Evolutionary conservation across 164 flowering plant species (phyloP), one percentile per base, ranked within the genome.

Genomic region (Macadamia tetraphylla): DNA sequence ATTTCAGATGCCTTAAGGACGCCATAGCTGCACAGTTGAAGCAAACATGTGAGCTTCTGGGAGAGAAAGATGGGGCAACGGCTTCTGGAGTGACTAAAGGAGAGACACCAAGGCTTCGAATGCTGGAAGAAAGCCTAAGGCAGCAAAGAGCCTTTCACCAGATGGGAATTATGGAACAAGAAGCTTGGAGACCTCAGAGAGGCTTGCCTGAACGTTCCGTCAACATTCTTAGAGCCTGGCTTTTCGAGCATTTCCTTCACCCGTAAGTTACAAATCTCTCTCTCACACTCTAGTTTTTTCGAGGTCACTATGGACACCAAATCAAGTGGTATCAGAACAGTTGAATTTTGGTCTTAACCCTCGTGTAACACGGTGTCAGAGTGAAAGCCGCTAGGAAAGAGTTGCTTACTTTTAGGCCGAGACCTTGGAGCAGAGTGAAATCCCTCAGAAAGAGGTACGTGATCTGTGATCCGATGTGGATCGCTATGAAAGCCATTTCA

Each of bases 101-200:
- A 13, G 99, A 95, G 76, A 95, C 99, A 0, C 99, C 99, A 11
- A 78, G 99, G 79, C 84, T 95, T 1, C 81, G 77, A 66, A 15
- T 92, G 72, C 78, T 95, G 4, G 99, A 95, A 51, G 98, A 95
- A 73, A 95, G 94, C 74, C 68, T 90, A 11, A 83, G 99, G 35
- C 98, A 92, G 60, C 99, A 95, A 66, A 76, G 95, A 51, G 88
- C 91, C 0, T 89, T 95, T 60, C 90, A 89, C 14, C 98, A 91
- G 72, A 89, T 92, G 85, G 97, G 96, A 0, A 88, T 91, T 88
- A 86, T 90, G 87, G 99, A 95, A 29, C 96, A 88, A 76, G 99
- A 95, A 75, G 90, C 99, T 13, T 95, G 99, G 99, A 81, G 98
- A 29, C 98, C 98, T 11, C 99, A 92, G 70, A 75, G 99, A 64